Conservation (phyloP, 2,329 filamentous ascomycete species). For the Cladorrhinum sp. region DNA sequence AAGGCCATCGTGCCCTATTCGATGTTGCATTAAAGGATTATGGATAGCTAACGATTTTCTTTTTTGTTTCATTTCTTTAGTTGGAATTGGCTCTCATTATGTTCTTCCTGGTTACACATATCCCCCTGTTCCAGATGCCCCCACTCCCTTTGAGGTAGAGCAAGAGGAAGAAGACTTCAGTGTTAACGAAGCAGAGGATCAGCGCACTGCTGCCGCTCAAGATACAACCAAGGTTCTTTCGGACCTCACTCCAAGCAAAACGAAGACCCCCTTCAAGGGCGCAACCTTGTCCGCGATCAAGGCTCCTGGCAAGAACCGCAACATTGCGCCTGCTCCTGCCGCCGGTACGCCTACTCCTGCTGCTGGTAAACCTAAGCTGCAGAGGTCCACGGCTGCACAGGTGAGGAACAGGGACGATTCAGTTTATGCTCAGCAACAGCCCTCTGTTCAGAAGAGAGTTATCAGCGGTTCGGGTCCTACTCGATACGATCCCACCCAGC, state of each 20-base stretch:
- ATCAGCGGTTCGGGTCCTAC: neutral
- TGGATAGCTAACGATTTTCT: constrained; percentile 7
- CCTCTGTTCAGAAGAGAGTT: neutral
- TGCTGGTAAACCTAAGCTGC: neutral
- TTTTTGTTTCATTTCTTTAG: constrained; percentile 7
- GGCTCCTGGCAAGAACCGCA: neutral
- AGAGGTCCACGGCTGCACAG: neutral
- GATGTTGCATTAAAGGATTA: constrained; percentile 31
- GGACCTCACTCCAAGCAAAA: neutral
- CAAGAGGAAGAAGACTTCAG: neutral
- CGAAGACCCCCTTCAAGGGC: neutral
- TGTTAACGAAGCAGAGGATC: neutral
- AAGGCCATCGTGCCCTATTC: constrained; percentile 61
- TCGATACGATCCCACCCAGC: neutral
- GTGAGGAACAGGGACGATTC: neutral
- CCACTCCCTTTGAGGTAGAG: neutral
- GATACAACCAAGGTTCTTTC: neutral
- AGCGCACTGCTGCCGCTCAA: neutral
- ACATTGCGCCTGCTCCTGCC: neutral
- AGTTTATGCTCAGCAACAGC: neutral
- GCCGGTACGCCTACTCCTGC: neutral
- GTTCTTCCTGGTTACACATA: neutral
- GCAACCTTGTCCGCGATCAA: neutral
- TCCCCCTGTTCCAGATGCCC: neutral
- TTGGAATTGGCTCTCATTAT: neutral